Evolutionary conservation across 345 rosid species (phyloP).

Genomic region (Gossypium anomalum): DNA sequence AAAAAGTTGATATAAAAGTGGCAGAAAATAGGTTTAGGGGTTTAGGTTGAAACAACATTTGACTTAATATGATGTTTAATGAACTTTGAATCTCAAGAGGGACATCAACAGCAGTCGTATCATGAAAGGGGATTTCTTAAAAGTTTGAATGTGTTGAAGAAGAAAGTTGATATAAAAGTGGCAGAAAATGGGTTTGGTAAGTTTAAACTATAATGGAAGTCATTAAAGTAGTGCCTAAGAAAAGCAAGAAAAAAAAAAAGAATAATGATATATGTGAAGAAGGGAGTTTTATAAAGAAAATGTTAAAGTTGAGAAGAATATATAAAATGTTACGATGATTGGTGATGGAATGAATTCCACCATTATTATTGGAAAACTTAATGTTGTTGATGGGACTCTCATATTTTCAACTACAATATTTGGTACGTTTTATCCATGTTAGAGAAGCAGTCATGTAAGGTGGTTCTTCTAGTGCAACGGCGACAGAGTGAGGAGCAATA

Average conservation of each 20-base stretch:
- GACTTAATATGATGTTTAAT: conserved; percentile 37
- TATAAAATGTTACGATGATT: conserved; percentile 62
- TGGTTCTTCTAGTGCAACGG: no score
- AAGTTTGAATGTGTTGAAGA: conserved; percentile 38
- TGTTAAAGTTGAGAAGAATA: conserved; percentile 56
- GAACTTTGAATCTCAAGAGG: not conserved
- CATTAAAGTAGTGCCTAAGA: conserved; percentile 48
- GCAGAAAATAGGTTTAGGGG: conserved; percentile 67
- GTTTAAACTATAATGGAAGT: conserved; percentile 61
- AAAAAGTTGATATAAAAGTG: conserved; percentile 53
- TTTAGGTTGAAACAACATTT: no score
- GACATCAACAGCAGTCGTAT: not conserved
- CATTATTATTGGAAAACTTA: conserved; percentile 49
- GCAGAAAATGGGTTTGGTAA: conserved; percentile 67
- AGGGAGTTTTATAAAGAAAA: conserved; percentile 58
- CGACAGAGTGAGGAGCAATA: no score
- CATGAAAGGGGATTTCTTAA: conserved; percentile 32
- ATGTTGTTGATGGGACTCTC: conserved; percentile 67
- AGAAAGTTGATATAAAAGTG: conserved; percentile 54
- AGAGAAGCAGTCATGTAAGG: no score
- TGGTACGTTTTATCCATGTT: not conserved
- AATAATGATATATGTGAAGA: conserved; percentile 67
- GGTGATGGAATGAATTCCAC: conserved; percentile 71
- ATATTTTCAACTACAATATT: conserved; percentile 69
- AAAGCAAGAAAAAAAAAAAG: conserved; percentile 35